A percentile compares a stretch with the other conserved stretches of the same genome.
phyloP scores from a whole-genome alignment of 2,329 filamentous ascomycete species.

The Colletotrichum salicis region DNA sequence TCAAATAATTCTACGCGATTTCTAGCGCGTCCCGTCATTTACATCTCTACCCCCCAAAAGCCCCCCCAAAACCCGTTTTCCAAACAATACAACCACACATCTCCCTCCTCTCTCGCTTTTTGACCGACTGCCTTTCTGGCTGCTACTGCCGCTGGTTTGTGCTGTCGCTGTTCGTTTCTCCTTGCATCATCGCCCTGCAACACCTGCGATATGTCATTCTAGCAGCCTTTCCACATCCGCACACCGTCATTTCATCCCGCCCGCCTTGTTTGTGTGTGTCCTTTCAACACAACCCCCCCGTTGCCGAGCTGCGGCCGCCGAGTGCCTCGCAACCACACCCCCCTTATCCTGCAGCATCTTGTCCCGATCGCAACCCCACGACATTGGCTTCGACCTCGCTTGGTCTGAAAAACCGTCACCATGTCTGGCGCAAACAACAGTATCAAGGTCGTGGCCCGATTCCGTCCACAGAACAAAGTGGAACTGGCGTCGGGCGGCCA shows the following conservation, averaged over 20 bases:
- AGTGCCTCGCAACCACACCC: slow-evolving; percentile 29
- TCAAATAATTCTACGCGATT: slow-evolving; percentile 35
- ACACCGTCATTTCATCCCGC: slow-evolving; percentile 35
- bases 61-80: slow-evolving; percentile 3
- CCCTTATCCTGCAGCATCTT: slow-evolving; percentile 12
- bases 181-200: slow-evolving; percentile 23
- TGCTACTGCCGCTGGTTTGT: slow-evolving; percentile 34
- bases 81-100: slow-evolving; percentile 25
- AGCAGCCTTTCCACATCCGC: slow-evolving; percentile 31
- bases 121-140: slow-evolving; percentile 30
- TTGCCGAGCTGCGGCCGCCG: slow-evolving; percentile 35
- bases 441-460: slow-evolving; percentile 94
- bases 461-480: slow-evolving; percentile 95
- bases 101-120: slow-evolving; percentile 1
- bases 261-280: slow-evolving; percentile 34
- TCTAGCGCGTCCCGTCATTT: slow-evolving; percentile 36
- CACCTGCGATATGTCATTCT: slow-evolving; percentile 36
- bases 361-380: slow-evolving; percentile 28
- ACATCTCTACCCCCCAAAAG: slow-evolving; percentile 29
- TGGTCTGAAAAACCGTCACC: slow-evolving; percentile 45
- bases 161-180: slow-evolving; percentile 11
- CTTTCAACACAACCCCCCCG: slow-evolving; percentile 26
- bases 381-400: slow-evolving; percentile 27
- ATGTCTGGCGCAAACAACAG: slow-evolving; percentile 72
- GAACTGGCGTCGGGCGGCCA: slow-evolving; percentile 91